phyloP scores from a whole-genome alignment of 1,284 basidiomycete genomes.

The Boletus calvinii region DNA sequence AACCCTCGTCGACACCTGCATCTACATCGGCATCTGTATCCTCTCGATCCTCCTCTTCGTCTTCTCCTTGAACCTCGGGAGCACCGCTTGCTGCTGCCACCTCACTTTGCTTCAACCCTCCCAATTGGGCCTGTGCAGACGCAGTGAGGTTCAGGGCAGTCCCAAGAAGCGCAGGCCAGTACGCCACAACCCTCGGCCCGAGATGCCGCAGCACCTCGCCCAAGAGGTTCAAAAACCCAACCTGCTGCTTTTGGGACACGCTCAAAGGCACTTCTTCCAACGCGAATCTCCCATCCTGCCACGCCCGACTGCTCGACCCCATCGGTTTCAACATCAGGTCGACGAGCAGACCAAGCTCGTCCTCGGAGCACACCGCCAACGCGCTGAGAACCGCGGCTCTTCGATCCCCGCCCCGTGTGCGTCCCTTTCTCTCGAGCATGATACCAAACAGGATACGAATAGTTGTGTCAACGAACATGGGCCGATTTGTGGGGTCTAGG shows the following conservation, averaged over 20 bases:
- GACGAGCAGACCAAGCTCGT: slow-evolving; percentile 78
- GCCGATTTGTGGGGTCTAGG: slow-evolving; percentile 64
- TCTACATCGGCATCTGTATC: slow-evolving; percentile 29
- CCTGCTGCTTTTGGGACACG: slow-evolving; percentile 68
- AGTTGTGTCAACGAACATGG: slow-evolving; percentile 71
- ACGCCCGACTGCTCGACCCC: slow-evolving; percentile 34
- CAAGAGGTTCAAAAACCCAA: slow-evolving; percentile 84
- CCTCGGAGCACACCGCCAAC: slow-evolving; percentile 68
- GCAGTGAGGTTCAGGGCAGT: slow-evolving; percentile 65
- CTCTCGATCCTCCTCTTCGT: slow-evolving; percentile 40
- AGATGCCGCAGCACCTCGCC: slow-evolving; percentile 81
- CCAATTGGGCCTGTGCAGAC: slow-evolving; percentile 54
- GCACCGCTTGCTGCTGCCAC: slow-evolving; percentile 19
- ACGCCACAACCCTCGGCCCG: slow-evolving; percentile 63
- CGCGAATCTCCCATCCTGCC: slow-evolving; percentile 28
- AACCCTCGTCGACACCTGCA: slow-evolving; percentile 36
- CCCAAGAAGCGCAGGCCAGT: slow-evolving; percentile 76
- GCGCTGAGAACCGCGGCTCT: slow-evolving; percentile 76
- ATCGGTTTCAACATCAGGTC: slow-evolving; percentile 91
- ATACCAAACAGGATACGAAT: slow-evolving; percentile 86
- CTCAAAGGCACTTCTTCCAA: slow-evolving; percentile 33
- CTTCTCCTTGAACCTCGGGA: too few species aligned
- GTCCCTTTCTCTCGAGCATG: slow-evolving; percentile 82
- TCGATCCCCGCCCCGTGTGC: slow-evolving; percentile 69
- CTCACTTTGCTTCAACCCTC: slow-evolving; percentile 19